Base-by-base conservation (phyloP, 1,284 basidiomycete genomes). In the Grifola frondosa region DNA sequence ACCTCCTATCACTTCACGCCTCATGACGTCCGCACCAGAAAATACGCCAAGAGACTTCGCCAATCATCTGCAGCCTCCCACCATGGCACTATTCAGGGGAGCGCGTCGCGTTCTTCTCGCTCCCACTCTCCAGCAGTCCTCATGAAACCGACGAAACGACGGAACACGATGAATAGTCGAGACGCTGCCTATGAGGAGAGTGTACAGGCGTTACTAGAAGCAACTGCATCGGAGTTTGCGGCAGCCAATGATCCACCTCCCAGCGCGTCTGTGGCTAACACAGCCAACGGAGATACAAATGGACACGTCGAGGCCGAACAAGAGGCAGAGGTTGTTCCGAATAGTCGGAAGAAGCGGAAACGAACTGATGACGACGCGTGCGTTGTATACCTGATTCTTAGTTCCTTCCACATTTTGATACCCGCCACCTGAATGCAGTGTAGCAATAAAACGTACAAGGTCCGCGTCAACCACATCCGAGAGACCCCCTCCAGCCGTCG, bases 161-260 rank as follows among this genome's bases (percentile, higher is more conserved):
- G 95, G 48, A 93, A 91, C 57, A 98, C 96, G 42, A 97, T 99
- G 93, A 99, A 98, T 65, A 95, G 91, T 59, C 77, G 95, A 45
- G 95, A 97, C 61, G 90, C 94, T 6, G 91, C 88, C 4, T 97
- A 96, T 62, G 93, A 97, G 60, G 91, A 95, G 63, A 88, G 84
- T 49, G 62, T 84, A 42, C 82, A 84, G 61, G 80, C 84, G 53
- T 70, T 86, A 40, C 79, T 88, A 34, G 81, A 87, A 54, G 76
- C 78, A 32, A 82, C 80, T n/a, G 81, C 80, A 17, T 80, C 80
- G 7, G 86, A 88, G 59, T 80, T 80, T 25, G 74, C 74, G 31
- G 71, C 68, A 17, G 66, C 66, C 35, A 72, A 75, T 37, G 62
- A 66, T 24, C 61, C 50, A 42, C 64, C 36, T 50, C 61, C 49